phyloP scores from a whole-genome alignment of 2,329 filamentous ascomycete genomes.

The Chaetothyriales sp. region DNA sequence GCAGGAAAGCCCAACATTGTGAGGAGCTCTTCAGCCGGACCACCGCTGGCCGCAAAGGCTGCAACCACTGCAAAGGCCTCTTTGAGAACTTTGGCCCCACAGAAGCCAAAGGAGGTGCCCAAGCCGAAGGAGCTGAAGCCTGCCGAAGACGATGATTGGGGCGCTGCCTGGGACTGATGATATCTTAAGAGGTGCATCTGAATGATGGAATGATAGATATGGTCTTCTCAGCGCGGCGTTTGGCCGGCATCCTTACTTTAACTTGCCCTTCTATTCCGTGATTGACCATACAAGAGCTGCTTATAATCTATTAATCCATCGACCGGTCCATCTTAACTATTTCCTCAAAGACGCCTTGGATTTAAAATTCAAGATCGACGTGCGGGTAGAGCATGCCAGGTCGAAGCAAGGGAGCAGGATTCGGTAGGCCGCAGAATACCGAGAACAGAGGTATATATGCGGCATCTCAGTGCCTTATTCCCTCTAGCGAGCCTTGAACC shows the following conservation, averaged over 20 bases:
- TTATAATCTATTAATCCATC: too few relatives aligned
- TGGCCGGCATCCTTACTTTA: neutral
- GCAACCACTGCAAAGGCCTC: conserved; percentile 25
- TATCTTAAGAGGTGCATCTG: neutral
- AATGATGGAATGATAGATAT: neutral
- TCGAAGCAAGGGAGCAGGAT: too few relatives aligned
- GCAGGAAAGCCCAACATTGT: conserved; percentile 21
- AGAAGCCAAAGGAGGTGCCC: conserved; percentile 16
- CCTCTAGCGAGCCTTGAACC: conserved; percentile 1
- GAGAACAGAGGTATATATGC: neutral
- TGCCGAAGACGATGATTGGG: conserved; percentile 31
- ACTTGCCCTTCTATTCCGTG: neutral
- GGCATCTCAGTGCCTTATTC: neutral
- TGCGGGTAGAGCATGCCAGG: too few relatives aligned
- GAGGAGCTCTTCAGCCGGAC: conserved; percentile 25
- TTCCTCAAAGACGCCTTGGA: too few relatives aligned
- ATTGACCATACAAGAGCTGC: neutral
- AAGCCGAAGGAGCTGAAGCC: conserved; percentile 36
- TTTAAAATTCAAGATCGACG: too few relatives aligned
- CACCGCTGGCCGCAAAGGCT: conserved; percentile 25
- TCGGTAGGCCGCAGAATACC: too few relatives aligned
- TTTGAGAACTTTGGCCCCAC: conserved; percentile 1
- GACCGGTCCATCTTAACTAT: too few relatives aligned
- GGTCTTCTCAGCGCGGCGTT: neutral
- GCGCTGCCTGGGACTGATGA: conserved; percentile 33